These are phyloP conservation scores for Citrullus amarus DNA, from an alignment of 306 rosid genomes.

Conservation along the genomic window DNA sequence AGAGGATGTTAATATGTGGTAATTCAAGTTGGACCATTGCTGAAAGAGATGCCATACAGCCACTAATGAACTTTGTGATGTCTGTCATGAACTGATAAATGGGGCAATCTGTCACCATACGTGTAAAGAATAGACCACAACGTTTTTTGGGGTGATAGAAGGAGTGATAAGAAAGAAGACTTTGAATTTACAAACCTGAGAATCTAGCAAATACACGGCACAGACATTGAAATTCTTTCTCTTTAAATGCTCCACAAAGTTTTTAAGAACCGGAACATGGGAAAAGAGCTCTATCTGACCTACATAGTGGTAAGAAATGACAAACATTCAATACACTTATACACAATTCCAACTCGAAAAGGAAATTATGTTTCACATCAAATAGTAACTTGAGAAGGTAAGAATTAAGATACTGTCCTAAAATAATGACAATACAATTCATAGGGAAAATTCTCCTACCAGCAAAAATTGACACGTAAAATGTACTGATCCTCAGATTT, in stretches of 20 bases:
- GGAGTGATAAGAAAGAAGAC: neutral
- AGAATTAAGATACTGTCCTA: neutral
- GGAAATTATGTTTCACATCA: neutral
- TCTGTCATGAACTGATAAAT: conserved; percentile 64
- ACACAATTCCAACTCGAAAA: neutral
- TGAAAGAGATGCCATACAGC: conserved; percentile 83
- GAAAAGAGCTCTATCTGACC: conserved; percentile 95
- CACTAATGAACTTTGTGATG: conserved; percentile 89
- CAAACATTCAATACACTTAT: neutral
- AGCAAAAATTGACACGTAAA: neutral
- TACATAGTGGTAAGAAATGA: conserved; percentile 21
- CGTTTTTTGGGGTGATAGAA: neutral
- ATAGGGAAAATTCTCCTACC: neutral
- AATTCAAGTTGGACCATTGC: conserved; percentile 86
- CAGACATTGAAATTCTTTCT: conserved; percentile 67
- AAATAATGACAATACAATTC: neutral
- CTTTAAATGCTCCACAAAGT: conserved; percentile 82
- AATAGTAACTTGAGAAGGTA: neutral
- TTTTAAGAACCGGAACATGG: conserved; percentile 70
- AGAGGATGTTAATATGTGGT: conserved; percentile 87
- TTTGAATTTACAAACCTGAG: conserved; percentile 49
- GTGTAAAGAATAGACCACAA: neutral
- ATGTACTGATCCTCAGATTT: neutral
- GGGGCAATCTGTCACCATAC: neutral
- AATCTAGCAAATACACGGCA: conserved; percentile 82